Conservation (phyloP, 1,284 basidiomycete species). For the Stygiomarasmius scandens region DNA sequence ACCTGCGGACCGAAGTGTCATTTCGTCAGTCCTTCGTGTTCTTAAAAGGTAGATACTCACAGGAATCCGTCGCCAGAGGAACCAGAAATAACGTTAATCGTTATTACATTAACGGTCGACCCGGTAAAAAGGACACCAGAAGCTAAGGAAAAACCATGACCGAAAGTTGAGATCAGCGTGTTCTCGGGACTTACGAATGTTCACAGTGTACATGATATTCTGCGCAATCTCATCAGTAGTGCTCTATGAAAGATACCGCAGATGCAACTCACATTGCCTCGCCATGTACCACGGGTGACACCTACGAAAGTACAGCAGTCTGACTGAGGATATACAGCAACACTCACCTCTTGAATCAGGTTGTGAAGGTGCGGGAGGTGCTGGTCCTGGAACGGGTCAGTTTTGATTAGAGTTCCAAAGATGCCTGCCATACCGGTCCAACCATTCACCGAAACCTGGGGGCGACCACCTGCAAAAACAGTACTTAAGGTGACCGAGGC, state of each 20-base stretch:
- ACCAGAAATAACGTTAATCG: conserved; percentile 35
- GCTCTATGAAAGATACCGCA: too few species aligned
- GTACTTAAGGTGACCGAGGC: too few species aligned
- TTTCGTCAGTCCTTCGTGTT: not conserved
- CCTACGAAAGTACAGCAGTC: conserved; percentile 34
- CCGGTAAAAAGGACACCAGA: conserved; percentile 32
- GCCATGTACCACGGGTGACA: conserved; percentile 25
- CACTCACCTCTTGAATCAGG: too few species aligned
- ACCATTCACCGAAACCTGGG: conserved; percentile 30
- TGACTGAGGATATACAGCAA: conserved; percentile 30
- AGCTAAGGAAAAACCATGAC: conserved; percentile 17
- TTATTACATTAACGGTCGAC: conserved; percentile 27
- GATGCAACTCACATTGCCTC: too few species aligned
- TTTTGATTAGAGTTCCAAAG: too few species aligned
- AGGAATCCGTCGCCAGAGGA: conserved; percentile 32
- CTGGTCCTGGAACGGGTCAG: too few species aligned
- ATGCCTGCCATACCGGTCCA: too few species aligned
- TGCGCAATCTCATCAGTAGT: too few species aligned
- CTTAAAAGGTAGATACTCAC: conserved; percentile 23
- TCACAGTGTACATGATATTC: conserved; percentile 36
- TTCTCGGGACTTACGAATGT: conserved; percentile 29
- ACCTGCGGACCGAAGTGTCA: conserved; percentile 17
- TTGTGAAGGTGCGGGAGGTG: too few species aligned
- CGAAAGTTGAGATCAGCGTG: not conserved
- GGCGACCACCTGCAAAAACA: too few species aligned